phyloP scores from a whole-genome alignment of 371 early-diverging fungal genomes.

The Dinochytrium kinnereticum region DNA sequence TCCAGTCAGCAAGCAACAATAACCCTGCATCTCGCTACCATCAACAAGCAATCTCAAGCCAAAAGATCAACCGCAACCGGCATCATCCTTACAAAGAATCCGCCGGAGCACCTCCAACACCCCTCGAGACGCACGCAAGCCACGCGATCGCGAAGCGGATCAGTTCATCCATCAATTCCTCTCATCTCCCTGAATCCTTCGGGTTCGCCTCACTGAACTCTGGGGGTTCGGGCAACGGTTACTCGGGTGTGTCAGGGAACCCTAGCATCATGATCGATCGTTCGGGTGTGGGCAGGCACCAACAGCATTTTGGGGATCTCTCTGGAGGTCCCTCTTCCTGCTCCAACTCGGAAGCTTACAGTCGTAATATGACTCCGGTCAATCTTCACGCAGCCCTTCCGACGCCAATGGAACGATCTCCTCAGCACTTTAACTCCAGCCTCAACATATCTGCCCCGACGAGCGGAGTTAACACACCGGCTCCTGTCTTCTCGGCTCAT shows the following conservation, averaged over 20 bases:
- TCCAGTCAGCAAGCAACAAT: too few species aligned
- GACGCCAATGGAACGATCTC: not conserved
- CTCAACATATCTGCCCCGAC: not conserved
- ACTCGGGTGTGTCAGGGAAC: too few species aligned
- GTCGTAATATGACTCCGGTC: not conserved
- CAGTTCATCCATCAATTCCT: not conserved
- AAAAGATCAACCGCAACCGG: not conserved
- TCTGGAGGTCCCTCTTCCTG: not conserved
- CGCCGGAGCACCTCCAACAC: not conserved
- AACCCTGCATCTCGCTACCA: too few species aligned
- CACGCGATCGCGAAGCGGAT: not conserved
- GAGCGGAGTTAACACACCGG: constrained; percentile 5
- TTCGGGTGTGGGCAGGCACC: not conserved
- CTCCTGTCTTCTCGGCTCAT: not conserved
- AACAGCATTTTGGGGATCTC: not conserved
- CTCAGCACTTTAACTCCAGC: not conserved
- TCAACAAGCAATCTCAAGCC: too few species aligned
- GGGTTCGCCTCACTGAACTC: too few species aligned
- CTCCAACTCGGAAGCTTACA: not conserved
- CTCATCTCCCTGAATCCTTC: too few species aligned
- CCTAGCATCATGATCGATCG: too few species aligned
- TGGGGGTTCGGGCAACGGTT: too few species aligned
- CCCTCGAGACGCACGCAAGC: constrained; percentile 2
- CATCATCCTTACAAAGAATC: not conserved
- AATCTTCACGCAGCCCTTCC: not conserved